Percentiles rank a stretch among this genome's conserved stretches.
phyloP scores from a whole-genome alignment of 345 rosid species.

The Eucalyptus tenuipes region DNA sequence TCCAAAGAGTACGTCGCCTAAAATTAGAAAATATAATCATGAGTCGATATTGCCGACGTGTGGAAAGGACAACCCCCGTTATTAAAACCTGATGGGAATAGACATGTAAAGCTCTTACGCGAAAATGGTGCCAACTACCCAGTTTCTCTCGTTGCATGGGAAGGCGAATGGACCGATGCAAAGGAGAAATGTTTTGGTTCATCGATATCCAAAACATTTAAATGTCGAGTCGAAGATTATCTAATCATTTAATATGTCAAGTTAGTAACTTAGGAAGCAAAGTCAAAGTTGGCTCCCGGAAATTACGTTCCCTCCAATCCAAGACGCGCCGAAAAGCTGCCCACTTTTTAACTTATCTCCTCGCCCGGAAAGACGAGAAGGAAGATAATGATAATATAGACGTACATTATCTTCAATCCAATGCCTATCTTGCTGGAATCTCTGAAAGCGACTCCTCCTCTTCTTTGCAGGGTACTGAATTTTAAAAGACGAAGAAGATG shows the following conservation, averaged over 20 bases:
- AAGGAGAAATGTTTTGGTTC: neutral
- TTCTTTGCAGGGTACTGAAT: neutral
- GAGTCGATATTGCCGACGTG: neutral
- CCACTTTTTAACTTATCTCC: neutral
- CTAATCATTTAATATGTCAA: neutral
- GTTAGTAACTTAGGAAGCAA: neutral
- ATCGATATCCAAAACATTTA: neutral
- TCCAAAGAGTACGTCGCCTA: neutral
- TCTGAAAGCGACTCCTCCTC: neutral
- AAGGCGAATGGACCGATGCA: accelerated
- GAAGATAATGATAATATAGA: neutral
- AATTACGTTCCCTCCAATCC: neutral
- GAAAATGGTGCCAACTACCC: no score
- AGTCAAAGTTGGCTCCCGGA: neutral
- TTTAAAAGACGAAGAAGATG: neutral
- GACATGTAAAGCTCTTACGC: neutral
- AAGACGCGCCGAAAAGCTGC: neutral
- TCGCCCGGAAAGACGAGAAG: neutral
- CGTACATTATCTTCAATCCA: neutral
- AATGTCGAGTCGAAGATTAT: neutral
- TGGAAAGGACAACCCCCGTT: neutral
- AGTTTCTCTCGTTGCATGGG: neutral
- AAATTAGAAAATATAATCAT: neutral
- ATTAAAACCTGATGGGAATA: no score
- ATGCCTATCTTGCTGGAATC: neutral